A percentile compares a stretch with the other conserved stretches of the same genome.
Conservation (phyloP, 2,329 filamentous ascomycete genomes). For the Monosporascus cannonballus region DNA sequence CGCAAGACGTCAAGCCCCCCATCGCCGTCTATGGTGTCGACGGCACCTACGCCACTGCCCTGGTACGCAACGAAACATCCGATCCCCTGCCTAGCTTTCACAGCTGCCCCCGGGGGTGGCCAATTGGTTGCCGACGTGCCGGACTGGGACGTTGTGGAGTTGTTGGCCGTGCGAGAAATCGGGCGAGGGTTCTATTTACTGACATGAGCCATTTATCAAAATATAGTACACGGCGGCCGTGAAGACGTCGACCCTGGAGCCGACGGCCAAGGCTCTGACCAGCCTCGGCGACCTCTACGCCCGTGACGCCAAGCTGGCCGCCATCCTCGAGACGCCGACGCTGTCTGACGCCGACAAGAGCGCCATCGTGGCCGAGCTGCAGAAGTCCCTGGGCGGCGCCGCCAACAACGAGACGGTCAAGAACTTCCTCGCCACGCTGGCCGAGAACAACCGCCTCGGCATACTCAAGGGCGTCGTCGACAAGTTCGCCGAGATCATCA, state of each 20-base stretch:
- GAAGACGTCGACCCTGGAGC: conserved; percentile 81
- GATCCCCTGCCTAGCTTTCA: conserved; percentile 27
- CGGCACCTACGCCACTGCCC: conserved; percentile 95
- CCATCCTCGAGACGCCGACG: conserved; percentile 74
- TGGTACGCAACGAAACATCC: conserved; percentile 55
- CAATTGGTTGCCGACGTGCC: conserved; percentile 2
- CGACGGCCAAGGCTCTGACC: conserved; percentile 73
- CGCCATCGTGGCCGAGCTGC: conserved; percentile 78
- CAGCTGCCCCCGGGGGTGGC: not conserved
- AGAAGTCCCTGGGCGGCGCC: conserved; percentile 67
- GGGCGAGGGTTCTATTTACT: not conserved
- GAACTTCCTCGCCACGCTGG: conserved; percentile 87
- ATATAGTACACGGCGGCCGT: conserved; percentile 90
- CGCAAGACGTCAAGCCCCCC: conserved; percentile 71
- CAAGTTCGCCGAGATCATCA: conserved; percentile 85
- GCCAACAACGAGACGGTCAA: conserved; percentile 75
- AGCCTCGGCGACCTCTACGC: conserved; percentile 66
- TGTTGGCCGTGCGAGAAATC: no score
- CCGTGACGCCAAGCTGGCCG: conserved; percentile 74
- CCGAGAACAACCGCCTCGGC: conserved; percentile 92
- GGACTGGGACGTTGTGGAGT: not conserved
- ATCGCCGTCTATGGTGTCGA: conserved; percentile 91
- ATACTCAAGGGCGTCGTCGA: conserved; percentile 74
- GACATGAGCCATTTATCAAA: conserved; percentile 21
- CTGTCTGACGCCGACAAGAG: conserved; percentile 75